These are phyloP conservation scores for Curvularia sp. DNA, from an alignment of 2,329 filamentous ascomycete species.

Conservation along the genomic window DNA sequence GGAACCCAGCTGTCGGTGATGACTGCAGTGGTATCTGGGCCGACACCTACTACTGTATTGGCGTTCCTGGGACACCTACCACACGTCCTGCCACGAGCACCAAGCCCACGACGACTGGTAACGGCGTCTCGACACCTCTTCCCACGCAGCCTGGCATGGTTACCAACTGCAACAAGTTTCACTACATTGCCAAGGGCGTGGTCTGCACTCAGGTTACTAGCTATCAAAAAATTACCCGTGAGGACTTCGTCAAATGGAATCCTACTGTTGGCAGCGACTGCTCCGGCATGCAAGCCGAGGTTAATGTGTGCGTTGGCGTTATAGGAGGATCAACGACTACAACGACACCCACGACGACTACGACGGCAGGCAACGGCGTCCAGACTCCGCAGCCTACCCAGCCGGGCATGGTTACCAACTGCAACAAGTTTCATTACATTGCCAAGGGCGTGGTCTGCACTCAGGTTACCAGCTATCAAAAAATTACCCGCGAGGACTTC, in stretches of 20 bases:
- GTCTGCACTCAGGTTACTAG: slow-evolving; percentile 3
- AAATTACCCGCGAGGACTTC: slow-evolving; percentile 9
- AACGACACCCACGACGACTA: not conserved
- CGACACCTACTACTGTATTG: slow-evolving; percentile 17
- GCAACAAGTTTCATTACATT: slow-evolving; percentile 15
- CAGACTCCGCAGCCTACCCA: slow-evolving; percentile 16
- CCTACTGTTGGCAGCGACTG: slow-evolving; percentile 9
- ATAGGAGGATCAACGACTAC: not conserved
- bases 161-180: slow-evolving; percentile 18
- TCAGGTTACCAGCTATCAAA: slow-evolving; percentile 4
- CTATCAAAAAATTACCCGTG: slow-evolving; percentile 7
- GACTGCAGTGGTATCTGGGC: slow-evolving; percentile 15
- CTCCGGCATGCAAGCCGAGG: not conserved
- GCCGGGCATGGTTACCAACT: too few species aligned
- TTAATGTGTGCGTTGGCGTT: not conserved
- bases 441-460: slow-evolving; percentile 2
- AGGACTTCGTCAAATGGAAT: slow-evolving; percentile 17
- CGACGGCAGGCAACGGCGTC: slow-evolving; percentile 14
- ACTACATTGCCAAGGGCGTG: slow-evolving; percentile 4
- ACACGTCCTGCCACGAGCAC: not conserved
- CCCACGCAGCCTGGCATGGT: slow-evolving; percentile 19
- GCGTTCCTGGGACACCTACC: slow-evolving; percentile 6
- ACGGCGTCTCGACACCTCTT: slow-evolving; percentile 15
- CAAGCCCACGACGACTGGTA: slow-evolving; percentile 8
- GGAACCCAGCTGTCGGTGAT: slow-evolving; percentile 15